phyloP scores from a whole-genome alignment of 2,329 filamentous ascomycete species.

The Xylariaceae sp. region DNA sequence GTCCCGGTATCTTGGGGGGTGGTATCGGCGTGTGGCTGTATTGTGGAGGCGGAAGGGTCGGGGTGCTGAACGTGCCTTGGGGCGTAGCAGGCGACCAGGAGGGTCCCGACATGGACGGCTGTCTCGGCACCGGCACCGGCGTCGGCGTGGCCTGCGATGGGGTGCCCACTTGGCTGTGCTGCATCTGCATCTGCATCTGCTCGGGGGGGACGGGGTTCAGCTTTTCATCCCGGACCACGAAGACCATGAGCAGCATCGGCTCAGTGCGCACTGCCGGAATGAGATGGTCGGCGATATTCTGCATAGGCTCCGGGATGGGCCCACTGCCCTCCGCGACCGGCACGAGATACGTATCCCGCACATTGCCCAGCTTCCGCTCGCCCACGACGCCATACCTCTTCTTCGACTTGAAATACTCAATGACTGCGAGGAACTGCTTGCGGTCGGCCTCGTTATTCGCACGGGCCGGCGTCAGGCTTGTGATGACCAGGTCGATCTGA shows the following conservation, averaged over 20 bases:
- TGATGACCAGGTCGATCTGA: conserved; percentile 77
- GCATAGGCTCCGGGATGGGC: conserved; percentile 77
- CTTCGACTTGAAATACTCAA: conserved; percentile 79
- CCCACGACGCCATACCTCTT: conserved; percentile 83
- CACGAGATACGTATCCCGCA: conserved; percentile 87
- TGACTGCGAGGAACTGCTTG: conserved; percentile 66
- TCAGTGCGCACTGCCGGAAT: conserved; percentile 68
- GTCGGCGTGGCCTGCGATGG: conserved; percentile 21
- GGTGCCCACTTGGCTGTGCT: conserved; percentile 28
- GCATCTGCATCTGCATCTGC: conserved; percentile 20
- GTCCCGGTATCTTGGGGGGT: conserved; percentile 29
- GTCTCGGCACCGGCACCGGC: conserved; percentile 35
- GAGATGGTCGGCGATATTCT: conserved; percentile 78
- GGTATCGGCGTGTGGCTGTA: conserved; percentile 32
- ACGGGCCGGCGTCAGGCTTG: conserved; percentile 56
- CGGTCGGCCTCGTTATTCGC: conserved; percentile 55
- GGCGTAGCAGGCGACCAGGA: conserved; percentile 50
- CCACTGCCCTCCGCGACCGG: conserved; percentile 69
- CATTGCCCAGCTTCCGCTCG: conserved; percentile 66
- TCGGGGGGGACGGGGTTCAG: conserved; percentile 29
- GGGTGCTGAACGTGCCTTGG: conserved; percentile 31
- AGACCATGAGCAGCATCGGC: conserved; percentile 73
- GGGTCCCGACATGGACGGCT: conserved; percentile 45
- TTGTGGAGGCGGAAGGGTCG: conserved; percentile 20
- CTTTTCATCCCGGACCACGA: conserved; percentile 69